Evolutionary conservation across 169 alveolate genomes (phyloP), one percentile per base, ranked within the genome.

Genomic region (Plasmodium fragile): DNA sequence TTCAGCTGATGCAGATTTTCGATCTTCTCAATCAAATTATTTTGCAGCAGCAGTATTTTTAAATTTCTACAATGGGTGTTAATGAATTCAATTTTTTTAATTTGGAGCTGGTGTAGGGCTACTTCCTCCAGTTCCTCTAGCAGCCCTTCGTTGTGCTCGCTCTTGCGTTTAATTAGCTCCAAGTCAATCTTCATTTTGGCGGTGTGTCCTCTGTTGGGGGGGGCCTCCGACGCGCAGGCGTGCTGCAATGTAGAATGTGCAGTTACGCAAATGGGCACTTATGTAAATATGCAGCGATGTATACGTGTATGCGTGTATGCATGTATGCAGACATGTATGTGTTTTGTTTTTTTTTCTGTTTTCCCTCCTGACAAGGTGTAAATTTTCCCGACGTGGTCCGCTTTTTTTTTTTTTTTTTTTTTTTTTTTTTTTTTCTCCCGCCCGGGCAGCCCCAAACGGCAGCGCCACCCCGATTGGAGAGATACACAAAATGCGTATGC

Each of bases 111-210:
- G 91, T 97, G 98, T 11, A 97, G 92, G 8, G 98, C 84, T 34
- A 96, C 96, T 94, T 98, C 99, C 96, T 98, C 99, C 79, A 98
- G 83, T 3, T 96, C 97, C 25, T 97, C 92, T 22, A 98, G 92
- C 72, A 96, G 94, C 18, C 98, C 97, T 77, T 98, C 99, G 95
- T 98, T 98, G 81, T 98, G 99, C 77, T 98, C 99, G 52, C 98
- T 97, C 84, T 97, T 95, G 81, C 95, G 95, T 89, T 98, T 96
- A 32, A 98, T 93, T 41, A 98, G 83, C 34, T 97, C 99, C 25
- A 80, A 52, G 43, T 91, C 92, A 36, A 91, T 80, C 43, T 81
- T 91, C 94, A 91, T 91, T 45, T 79, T 91, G 22, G 28, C 11
- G 10, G 16, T n/a, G 10, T 34, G 18, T 71, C 34, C 22, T 11